phyloP scores from a whole-genome alignment of 1,284 basidiomycete species.

The Boletus smithii region DNA sequence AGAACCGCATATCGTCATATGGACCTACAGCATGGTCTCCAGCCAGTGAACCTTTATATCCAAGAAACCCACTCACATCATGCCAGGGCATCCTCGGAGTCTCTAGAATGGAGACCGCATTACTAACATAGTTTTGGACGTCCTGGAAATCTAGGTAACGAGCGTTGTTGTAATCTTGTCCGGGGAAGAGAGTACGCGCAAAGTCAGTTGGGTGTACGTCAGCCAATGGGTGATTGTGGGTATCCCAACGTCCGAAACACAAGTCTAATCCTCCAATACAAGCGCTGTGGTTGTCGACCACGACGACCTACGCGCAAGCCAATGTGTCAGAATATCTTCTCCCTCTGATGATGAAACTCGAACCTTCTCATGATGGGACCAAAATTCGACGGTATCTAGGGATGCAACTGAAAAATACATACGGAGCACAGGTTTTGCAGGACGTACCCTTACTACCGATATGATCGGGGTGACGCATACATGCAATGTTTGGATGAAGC shows the following conservation, averaged over 20 bases:
- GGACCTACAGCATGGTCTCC: slow-evolving; percentile 46
- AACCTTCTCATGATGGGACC: slow-evolving; percentile 81
- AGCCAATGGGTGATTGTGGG: slow-evolving; percentile 78
- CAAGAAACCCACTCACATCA: slow-evolving; percentile 51
- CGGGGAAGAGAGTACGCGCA: slow-evolving; percentile 80
- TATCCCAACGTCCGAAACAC: slow-evolving; percentile 96
- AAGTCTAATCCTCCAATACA: slow-evolving; percentile 86
- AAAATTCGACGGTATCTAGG: slow-evolving; percentile 71
- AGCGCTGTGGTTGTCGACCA: slow-evolving; percentile 83
- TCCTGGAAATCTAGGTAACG: slow-evolving; percentile 79
- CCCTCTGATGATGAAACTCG: neutral
- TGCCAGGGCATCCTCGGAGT: slow-evolving; percentile 87
- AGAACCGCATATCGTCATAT: slow-evolving; percentile 82
- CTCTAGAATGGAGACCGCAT: slow-evolving; percentile 69
- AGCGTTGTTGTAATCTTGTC: slow-evolving; percentile 92
- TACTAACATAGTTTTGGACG: slow-evolving; percentile 77
- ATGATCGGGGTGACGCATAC: slow-evolving; percentile 87
- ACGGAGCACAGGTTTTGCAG: neutral
- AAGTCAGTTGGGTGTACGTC: slow-evolving; percentile 90
- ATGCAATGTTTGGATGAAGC: slow-evolving; percentile 83
- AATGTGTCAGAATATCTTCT: slow-evolving; percentile 2
- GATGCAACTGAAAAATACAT: neutral
- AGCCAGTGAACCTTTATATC: neutral
- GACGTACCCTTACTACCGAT: slow-evolving; percentile 70
- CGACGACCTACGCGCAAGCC: slow-evolving; percentile 50